phyloP scores from a whole-genome alignment of 1,284 basidiomycete genomes.

The Pseudozyma hubeiensis region DNA sequence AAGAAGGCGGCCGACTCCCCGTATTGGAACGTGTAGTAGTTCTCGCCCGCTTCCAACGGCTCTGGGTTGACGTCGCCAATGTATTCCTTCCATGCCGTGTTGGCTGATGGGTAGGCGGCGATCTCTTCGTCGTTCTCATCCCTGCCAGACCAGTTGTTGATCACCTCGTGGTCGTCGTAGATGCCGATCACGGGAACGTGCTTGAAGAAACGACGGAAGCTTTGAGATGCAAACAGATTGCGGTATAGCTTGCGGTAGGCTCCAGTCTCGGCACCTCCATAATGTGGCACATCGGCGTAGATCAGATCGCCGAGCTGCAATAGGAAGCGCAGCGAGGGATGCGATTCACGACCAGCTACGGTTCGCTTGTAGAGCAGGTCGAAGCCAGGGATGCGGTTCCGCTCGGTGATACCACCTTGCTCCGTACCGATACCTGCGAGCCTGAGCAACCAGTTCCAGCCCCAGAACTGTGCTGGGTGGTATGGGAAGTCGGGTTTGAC shows the following conservation, averaged over 20 bases:
- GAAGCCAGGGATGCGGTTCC: constrained; percentile 75
- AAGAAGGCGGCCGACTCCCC: constrained; percentile 75
- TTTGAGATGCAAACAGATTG: constrained; percentile 64
- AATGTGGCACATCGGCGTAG: constrained; percentile 79
- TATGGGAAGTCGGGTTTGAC: constrained; percentile 69
- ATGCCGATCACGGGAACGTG: constrained; percentile 64
- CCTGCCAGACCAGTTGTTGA: constrained; percentile 71
- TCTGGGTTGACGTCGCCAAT: constrained; percentile 78
- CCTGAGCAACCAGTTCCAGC: constrained; percentile 62
- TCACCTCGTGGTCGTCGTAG: constrained; percentile 67
- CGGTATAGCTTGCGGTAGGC: constrained; percentile 66
- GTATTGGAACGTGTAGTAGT: constrained; percentile 73
- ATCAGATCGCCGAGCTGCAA: constrained; percentile 74
- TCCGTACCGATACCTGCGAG: constrained; percentile 53
- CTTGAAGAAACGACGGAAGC: constrained; percentile 64
- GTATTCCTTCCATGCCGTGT: constrained; percentile 77
- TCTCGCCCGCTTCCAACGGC: constrained; percentile 71
- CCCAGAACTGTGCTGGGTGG: constrained; percentile 66
- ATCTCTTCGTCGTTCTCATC: constrained; percentile 74
- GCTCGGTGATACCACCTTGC: constrained; percentile 56
- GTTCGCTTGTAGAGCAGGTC: constrained; percentile 73
- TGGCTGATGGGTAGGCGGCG: constrained; percentile 73
- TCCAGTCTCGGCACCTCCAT: constrained; percentile 50
- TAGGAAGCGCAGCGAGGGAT: constrained; percentile 68
- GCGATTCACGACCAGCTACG: constrained; percentile 38